Evolutionary conservation across 1,284 basidiomycete species (phyloP).

Genomic region (Athelia psychrophila): DNA sequence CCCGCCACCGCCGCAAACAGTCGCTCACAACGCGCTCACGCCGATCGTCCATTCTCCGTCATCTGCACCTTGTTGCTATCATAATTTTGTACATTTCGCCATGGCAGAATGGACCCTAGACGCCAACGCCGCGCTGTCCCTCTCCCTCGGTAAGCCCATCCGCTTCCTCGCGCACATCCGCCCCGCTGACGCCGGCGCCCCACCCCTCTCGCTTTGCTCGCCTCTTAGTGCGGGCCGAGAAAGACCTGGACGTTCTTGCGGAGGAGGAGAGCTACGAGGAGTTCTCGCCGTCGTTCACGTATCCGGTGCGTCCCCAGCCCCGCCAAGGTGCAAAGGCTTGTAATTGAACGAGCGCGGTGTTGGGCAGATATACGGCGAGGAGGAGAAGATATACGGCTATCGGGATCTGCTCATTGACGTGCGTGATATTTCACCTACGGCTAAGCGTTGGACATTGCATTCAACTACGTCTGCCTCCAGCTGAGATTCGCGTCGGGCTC

Average conservation of each 20-base stretch:
- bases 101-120: conserved; percentile 69
- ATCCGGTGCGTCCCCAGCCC: conserved; percentile 61
- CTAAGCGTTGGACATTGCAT: background rate
- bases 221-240: conserved; percentile 53
- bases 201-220: conserved; percentile 2
- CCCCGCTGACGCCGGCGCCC: too few species aligned
- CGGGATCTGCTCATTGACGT: conserved; percentile 81
- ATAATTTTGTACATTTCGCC: conserved; percentile 5
- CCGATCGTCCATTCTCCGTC: background rate
- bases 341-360: background rate
- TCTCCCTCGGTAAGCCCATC: conserved; percentile 62
- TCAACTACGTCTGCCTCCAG: conserved; percentile 40
- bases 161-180: conserved; percentile 4
- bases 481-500: conserved; percentile 88
- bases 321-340: background rate
- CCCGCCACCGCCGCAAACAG: conserved; percentile 15
- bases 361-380: conserved; percentile 85
- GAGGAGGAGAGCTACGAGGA: conserved; percentile 58
- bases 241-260: conserved; percentile 60
- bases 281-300: conserved; percentile 86
- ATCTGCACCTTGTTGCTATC: background rate
- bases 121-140: conserved; percentile 73
- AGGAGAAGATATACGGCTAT: conserved; percentile 97
- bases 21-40: conserved; percentile 24
- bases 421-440: conserved; percentile 23